Conservation (phyloP, 2,329 filamentous ascomycete genomes). For the Colletotrichum plurivorum region DNA sequence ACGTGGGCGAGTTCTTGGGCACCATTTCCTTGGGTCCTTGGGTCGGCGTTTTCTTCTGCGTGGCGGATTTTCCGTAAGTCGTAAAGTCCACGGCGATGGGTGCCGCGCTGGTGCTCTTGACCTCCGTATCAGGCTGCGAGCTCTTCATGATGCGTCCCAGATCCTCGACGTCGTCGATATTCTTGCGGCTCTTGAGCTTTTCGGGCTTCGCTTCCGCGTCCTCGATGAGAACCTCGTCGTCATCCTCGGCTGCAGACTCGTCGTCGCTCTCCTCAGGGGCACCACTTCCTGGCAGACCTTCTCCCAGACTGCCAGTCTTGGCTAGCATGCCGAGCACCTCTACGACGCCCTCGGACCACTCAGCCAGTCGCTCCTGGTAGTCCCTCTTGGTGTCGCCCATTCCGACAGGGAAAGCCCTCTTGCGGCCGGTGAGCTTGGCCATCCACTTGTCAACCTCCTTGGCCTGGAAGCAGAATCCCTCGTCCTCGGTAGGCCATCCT, state of each 20-base stretch:
- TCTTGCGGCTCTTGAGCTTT: constrained; percentile 53
- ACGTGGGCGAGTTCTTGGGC: constrained; percentile 89
- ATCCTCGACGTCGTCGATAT: constrained; percentile 87
- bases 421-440: constrained; percentile 91
- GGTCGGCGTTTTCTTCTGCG: constrained; percentile 57
- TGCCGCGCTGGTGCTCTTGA: constrained; percentile 33
- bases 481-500: constrained; percentile 91
- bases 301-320: constrained; percentile 70
- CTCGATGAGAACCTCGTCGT: constrained; percentile 66
- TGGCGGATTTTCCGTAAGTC: constrained; percentile 70
- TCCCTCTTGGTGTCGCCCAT: constrained; percentile 89
- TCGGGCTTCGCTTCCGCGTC: constrained; percentile 61
- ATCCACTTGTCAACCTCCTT: constrained; percentile 95
- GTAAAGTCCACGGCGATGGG: constrained; percentile 90
- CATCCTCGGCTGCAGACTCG: constrained; percentile 74
- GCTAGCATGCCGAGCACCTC: constrained; percentile 78
- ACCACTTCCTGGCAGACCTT: constrained; percentile 83
- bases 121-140: constrained; percentile 53
- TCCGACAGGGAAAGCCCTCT: constrained; percentile 89
- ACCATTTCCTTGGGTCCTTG: constrained; percentile 89
- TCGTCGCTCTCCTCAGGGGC: constrained; percentile 88
- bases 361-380: constrained; percentile 74
- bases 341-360: constrained; percentile 84
- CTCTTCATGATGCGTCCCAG: constrained; percentile 76
- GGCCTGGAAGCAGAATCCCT: constrained; percentile 94